A percentile compares a stretch with the other conserved stretches of the same genome.
Evolutionary conservation across 2,329 filamentous ascomycete species (phyloP).

Genomic region (Arthrobotrys sinensis): DNA sequence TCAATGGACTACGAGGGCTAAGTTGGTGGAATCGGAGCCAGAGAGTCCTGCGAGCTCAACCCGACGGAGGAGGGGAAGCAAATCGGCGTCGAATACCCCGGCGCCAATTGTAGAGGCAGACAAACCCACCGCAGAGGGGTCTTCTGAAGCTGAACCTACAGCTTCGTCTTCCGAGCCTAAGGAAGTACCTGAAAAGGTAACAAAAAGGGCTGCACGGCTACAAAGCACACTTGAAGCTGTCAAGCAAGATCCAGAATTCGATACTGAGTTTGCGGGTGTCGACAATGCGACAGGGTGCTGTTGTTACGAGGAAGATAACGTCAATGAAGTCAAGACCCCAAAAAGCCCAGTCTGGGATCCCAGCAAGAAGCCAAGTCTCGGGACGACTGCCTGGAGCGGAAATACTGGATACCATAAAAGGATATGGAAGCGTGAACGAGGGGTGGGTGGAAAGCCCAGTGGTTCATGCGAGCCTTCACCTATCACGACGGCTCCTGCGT

Average conservation of each 20-base stretch:
- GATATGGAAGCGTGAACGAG: slow-evolving; percentile 59
- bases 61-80: slow-evolving; percentile 31
- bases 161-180: background rate
- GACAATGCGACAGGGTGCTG: slow-evolving; percentile 47
- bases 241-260: slow-evolving; percentile 44
- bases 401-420: slow-evolving; percentile 45
- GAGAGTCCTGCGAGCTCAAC: slow-evolving; percentile 13
- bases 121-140: background rate
- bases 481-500: background rate
- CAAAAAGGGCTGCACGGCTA: background rate
- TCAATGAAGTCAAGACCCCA: slow-evolving; percentile 1
- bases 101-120: slow-evolving; percentile 1
- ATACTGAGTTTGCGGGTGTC: slow-evolving; percentile 25
- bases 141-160: background rate
- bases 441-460: slow-evolving; percentile 39
- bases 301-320: slow-evolving; percentile 46
- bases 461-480: background rate
- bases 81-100: slow-evolving; percentile 6
- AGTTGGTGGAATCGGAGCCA: slow-evolving; percentile 22
- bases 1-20: slow-evolving; percentile 43
- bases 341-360: slow-evolving; percentile 5
- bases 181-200: slow-evolving; percentile 2
- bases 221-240: slow-evolving; percentile 46
- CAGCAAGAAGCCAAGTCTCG: slow-evolving; percentile 10
- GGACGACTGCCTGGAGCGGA: slow-evolving; percentile 33